phyloP scores from a whole-genome alignment of 305 asterid genomes.

The Solanum chacoense region DNA sequence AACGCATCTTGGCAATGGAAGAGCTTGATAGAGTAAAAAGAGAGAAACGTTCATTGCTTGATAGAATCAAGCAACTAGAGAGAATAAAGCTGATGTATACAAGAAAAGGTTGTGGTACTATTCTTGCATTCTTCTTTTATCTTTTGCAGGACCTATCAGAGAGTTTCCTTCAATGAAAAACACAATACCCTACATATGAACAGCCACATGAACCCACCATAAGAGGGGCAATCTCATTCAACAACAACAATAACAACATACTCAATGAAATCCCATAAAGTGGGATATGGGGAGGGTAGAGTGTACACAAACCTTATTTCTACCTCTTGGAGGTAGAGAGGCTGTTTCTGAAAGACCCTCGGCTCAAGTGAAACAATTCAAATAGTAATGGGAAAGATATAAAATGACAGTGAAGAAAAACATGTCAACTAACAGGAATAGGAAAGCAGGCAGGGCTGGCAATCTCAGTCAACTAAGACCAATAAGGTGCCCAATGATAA shows the following conservation, averaged over 20 bases:
- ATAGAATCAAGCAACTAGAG: slow-evolving; percentile 43
- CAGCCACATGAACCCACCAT: neutral
- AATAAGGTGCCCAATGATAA: neutral
- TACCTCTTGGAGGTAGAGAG: neutral
- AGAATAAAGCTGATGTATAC: slow-evolving; percentile 17
- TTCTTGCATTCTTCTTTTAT: neutral
- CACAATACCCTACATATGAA: neutral
- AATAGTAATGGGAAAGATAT: neutral
- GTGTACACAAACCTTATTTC: neutral
- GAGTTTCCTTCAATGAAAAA: neutral
- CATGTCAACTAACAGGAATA: neutral
- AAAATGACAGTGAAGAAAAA: neutral
- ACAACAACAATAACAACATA: neutral
- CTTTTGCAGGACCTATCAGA: neutral
- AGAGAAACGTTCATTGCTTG: slow-evolving; percentile 41
- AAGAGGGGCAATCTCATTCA: neutral
- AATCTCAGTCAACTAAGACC: neutral
- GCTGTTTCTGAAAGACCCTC: neutral
- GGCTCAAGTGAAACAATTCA: neutral
- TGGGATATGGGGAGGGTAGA: neutral
- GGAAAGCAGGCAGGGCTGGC: neutral
- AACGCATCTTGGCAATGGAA: slow-evolving; percentile 55
- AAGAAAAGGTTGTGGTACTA: slow-evolving; percentile 33
- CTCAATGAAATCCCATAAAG: neutral
- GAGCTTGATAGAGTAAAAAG: slow-evolving; percentile 55